Conservation (phyloP, 2,329 filamentous ascomycete species). For the Aschersonia sp. region DNA sequence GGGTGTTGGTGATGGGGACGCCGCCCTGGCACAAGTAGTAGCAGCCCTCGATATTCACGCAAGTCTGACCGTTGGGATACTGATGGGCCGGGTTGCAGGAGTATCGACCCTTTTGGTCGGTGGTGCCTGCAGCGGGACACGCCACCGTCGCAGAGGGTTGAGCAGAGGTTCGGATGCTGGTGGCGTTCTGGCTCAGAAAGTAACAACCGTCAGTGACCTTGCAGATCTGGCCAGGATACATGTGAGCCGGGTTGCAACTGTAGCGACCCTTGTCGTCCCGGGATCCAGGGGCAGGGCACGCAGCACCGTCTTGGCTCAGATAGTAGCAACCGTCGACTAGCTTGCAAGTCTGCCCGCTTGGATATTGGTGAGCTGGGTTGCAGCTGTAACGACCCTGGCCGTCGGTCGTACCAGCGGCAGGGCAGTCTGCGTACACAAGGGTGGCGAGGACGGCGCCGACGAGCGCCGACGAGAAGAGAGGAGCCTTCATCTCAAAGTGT, state of each 20-base stretch:
- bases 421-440: not conserved
- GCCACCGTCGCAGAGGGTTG: not conserved
- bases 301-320: not conserved
- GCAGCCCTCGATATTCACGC: slow-evolving; percentile 3
- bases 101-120: slow-evolving; percentile 7
- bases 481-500: not conserved
- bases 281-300: too few species aligned
- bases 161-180: too few species aligned
- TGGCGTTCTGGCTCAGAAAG: too few species aligned
- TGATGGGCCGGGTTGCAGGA: slow-evolving; percentile 6
- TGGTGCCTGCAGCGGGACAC: not conserved
- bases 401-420: slow-evolving; percentile 2
- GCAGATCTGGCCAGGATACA: too few species aligned
- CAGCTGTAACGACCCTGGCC: slow-evolving; percentile 7
- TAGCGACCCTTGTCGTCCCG: too few species aligned
- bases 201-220: too few species aligned
- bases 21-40: slow-evolving; percentile 1
- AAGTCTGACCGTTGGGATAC: slow-evolving; percentile 5
- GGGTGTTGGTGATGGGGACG: too few species aligned
- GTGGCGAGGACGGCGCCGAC: not conserved
- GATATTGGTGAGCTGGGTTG: slow-evolving; percentile 6
- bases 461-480: not conserved
- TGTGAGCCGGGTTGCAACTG: too few species aligned
- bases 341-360: slow-evolving; percentile 4
- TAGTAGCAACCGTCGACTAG: slow-evolving; percentile 3